phyloP scores from a whole-genome alignment of 2,329 filamentous ascomycete genomes.

The Rhynchosporium graminicola region DNA sequence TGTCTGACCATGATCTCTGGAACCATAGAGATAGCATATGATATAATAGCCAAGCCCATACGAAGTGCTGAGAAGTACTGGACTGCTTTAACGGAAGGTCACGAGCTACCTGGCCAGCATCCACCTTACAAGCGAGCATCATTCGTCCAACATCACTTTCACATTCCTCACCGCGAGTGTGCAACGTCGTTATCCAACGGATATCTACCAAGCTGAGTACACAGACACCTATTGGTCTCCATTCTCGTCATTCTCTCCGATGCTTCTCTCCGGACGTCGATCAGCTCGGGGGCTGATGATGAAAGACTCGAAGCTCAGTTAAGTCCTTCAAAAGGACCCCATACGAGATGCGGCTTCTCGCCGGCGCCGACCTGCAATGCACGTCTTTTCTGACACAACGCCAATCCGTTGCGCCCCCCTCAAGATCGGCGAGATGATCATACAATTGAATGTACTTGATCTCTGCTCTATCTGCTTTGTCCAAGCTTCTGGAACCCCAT shows the following conservation, averaged over 20 bases:
- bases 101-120: neutral
- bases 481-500: constrained; percentile 5
- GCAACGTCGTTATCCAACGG: constrained; percentile 11
- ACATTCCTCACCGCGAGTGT: neutral
- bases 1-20: too few relatives aligned
- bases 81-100: neutral
- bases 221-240: constrained; percentile 5
- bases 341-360: constrained; percentile 7
- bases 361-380: constrained; percentile 10
- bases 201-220: neutral
- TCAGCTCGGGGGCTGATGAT: constrained; percentile 10
- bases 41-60: neutral
- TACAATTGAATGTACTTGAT: neutral
- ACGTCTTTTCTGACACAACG: constrained; percentile 1
- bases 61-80: neutral
- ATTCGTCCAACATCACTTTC: neutral
- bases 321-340: neutral
- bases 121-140: neutral
- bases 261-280: neutral
- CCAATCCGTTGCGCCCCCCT: neutral
- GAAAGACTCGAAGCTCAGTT: constrained; percentile 1
- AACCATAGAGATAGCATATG: neutral
- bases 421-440: constrained; percentile 14
- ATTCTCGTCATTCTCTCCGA: neutral
- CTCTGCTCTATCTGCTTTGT: neutral